Evolutionary conservation across 257 asterid genomes (phyloP).

Genomic region (Scutellaria minor): DNA sequence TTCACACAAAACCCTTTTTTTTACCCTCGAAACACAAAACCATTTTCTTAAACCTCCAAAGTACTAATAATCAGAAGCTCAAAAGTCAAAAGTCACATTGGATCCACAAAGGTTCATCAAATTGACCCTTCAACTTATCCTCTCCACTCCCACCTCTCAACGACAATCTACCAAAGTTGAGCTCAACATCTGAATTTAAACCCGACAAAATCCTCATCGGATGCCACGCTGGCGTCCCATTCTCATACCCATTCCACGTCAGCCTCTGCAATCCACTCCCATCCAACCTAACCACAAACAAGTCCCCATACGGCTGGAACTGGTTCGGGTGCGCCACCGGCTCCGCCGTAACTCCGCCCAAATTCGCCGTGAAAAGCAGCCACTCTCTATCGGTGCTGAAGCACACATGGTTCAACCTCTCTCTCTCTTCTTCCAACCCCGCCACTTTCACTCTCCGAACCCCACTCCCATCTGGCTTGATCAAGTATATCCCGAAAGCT

Average conservation of each 20-base stretch:
- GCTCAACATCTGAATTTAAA: background rate
- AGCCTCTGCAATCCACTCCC: conserved; percentile 73
- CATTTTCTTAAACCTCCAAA: no score
- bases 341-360: conserved; percentile 76
- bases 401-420: conserved; percentile 84
- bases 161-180: conserved; percentile 28
- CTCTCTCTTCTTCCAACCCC: conserved; percentile 53
- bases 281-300: conserved; percentile 69
- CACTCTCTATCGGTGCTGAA: conserved; percentile 78
- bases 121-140: conserved; percentile 55
- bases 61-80: no score
- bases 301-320: conserved; percentile 85
- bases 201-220: conserved; percentile 29
- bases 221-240: conserved; percentile 84
- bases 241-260: conserved; percentile 81
- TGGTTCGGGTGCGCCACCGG: conserved; percentile 82
- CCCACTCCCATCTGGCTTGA: conserved; percentile 60
- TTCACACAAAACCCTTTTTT: no score
- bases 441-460: conserved; percentile 55
- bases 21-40: no score
- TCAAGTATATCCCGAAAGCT: conserved; percentile 61
- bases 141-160: conserved; percentile 40
- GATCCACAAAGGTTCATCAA: conserved; percentile 77
- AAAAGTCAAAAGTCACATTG: conserved; percentile 41
- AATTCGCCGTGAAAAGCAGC: conserved; percentile 71